Evolutionary conservation across 768 basidiomycete genomes (phyloP).

Genomic region (Psilocybe cubensis): DNA sequence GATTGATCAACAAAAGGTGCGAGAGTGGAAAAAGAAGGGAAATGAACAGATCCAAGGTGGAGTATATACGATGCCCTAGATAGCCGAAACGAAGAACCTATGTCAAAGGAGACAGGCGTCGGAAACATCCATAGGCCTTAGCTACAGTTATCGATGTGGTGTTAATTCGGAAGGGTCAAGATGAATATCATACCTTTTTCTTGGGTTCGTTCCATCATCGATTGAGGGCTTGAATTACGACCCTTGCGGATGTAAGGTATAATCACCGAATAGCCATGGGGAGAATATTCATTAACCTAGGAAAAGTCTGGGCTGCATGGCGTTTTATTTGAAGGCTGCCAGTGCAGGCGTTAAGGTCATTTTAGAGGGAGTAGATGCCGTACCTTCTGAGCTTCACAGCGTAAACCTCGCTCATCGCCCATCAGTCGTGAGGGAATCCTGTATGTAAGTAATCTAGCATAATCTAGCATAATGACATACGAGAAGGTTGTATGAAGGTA

Average conservation of each 20-base stretch:
- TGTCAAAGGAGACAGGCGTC: neutral
- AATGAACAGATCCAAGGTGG: constrained; percentile 39
- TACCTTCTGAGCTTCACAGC: too few species aligned
- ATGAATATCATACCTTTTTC: neutral
- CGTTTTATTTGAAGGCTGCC: too few species aligned
- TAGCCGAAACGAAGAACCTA: constrained; percentile 22
- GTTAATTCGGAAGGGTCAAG: constrained; percentile 9
- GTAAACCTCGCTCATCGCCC: too few species aligned
- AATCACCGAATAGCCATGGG: constrained; percentile 27
- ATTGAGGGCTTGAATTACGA: constrained; percentile 28
- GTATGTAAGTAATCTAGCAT: too few species aligned
- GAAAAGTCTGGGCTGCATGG: constrained; percentile 30
- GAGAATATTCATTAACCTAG: constrained; percentile 27
- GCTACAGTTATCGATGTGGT: constrained; percentile 2
- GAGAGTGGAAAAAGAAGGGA: constrained; percentile 48
- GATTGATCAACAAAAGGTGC: constrained; percentile 55
- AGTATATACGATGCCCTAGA: too few species aligned
- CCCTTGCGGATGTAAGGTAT: constrained; percentile 31
- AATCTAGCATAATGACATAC: too few species aligned
- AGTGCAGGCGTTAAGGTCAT: too few species aligned
- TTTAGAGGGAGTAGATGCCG: too few species aligned
- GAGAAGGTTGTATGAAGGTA: too few species aligned
- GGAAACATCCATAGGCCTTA: constrained; percentile 1
- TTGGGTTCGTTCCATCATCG: neutral
- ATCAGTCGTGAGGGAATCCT: too few species aligned